phyloP scores from a whole-genome alignment of 108 stramenopile genomes.

The Mayamaea pseudoterrestris region DNA sequence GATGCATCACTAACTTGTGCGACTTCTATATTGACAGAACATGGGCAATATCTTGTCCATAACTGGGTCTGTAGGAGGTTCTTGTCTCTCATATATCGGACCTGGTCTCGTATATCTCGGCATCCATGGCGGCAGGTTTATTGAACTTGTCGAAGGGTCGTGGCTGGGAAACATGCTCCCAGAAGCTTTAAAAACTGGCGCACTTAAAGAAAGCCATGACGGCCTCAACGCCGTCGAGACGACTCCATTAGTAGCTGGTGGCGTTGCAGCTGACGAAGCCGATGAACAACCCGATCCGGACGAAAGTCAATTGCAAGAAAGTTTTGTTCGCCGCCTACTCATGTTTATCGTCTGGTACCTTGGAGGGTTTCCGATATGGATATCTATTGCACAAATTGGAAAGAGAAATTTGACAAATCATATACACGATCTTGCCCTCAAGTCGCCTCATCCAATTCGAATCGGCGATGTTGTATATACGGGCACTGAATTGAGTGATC shows the following conservation, averaged over 20 bases:
- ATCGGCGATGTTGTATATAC: conserved; percentile 42
- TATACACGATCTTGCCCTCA: conserved; percentile 38
- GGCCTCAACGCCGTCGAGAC: not conserved
- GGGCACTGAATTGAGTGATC: not conserved
- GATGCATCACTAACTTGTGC: conserved; percentile 14
- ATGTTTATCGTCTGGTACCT: conserved; percentile 51
- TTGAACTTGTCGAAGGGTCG: conserved; percentile 27
- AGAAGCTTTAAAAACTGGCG: too few relatives aligned
- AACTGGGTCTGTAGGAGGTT: conserved; percentile 56
- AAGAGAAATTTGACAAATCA: conserved; percentile 30
- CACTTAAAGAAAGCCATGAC: not conserved
- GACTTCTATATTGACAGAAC: too few relatives aligned
- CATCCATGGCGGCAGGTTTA: conserved; percentile 63
- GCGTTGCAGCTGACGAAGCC: not conserved
- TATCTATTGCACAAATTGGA: conserved; percentile 38
- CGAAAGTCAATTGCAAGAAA: conserved; percentile 14
- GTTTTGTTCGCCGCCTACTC: too few relatives aligned
- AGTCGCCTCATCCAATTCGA: conserved; percentile 68
- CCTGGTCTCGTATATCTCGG: conserved; percentile 69
- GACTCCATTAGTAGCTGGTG: not conserved
- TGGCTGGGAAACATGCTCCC: too few relatives aligned
- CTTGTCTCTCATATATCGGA: conserved; percentile 64
- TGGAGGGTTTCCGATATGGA: conserved; percentile 60
- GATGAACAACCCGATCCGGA: not conserved
- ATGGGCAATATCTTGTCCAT: conserved; percentile 34